These are phyloP conservation scores for Phytophthora brassicae DNA, from an alignment of 352 stramenopile species.

Conservation along the genomic window DNA sequence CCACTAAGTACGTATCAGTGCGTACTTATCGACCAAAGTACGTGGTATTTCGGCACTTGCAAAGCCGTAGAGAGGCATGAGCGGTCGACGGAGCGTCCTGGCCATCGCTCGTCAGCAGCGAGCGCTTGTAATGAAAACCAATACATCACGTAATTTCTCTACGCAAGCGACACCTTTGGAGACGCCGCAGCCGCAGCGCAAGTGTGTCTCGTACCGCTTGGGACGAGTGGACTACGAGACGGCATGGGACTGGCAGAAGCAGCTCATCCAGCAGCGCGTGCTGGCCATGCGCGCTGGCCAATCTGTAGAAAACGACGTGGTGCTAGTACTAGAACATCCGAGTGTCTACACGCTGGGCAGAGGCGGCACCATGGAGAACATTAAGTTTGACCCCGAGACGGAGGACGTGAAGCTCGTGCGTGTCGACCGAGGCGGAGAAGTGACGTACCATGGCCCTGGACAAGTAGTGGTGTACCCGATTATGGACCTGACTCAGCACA, in stretches of 20 bases:
- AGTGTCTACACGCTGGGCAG: slow-evolving; percentile 97
- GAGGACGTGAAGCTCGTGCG: slow-evolving; percentile 90
- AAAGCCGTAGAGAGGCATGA: slow-evolving; percentile 12
- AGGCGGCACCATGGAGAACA: slow-evolving; percentile 90
- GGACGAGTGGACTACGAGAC: slow-evolving; percentile 81
- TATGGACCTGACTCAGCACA: slow-evolving; percentile 93
- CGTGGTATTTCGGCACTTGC: background rate
- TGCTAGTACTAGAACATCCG: slow-evolving; percentile 78
- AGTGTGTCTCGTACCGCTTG: slow-evolving; percentile 70
- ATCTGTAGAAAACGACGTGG: slow-evolving; percentile 53
- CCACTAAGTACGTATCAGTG: background rate
- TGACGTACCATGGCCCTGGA: slow-evolving; percentile 98
- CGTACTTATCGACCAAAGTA: background rate
- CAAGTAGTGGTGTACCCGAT: slow-evolving; percentile 98
- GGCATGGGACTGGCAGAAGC: slow-evolving; percentile 87
- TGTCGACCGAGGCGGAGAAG: slow-evolving; percentile 98
- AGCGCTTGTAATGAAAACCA: background rate
- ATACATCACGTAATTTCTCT: slow-evolving; percentile 13
- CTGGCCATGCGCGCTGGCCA: slow-evolving; percentile 42
- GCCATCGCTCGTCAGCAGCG: slow-evolving; percentile 4
- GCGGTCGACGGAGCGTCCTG: slow-evolving; percentile 10
- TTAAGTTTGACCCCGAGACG: slow-evolving; percentile 75
- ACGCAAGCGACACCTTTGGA: slow-evolving; percentile 1
- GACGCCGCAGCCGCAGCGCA: slow-evolving; percentile 29
- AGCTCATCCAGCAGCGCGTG: slow-evolving; percentile 83